Conservation (phyloP, 1,284 basidiomycete species). For the Leccinum subfulvum region DNA sequence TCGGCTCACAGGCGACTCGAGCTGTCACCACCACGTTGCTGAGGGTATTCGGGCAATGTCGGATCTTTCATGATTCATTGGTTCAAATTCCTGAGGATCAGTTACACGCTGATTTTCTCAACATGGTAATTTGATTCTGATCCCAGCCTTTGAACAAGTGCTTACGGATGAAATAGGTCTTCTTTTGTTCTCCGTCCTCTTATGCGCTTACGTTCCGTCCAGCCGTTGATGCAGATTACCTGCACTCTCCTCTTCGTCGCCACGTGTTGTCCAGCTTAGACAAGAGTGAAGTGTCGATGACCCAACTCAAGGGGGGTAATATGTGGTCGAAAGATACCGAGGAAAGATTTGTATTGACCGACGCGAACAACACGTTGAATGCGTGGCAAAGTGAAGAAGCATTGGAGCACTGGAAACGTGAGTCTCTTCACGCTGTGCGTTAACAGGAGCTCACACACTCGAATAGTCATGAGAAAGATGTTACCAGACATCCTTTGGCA, state of each 20-base stretch:
- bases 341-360: slow-evolving; percentile 52
- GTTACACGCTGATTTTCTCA: slow-evolving; percentile 59
- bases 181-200: slow-evolving; percentile 71
- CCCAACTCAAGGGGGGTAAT: slow-evolving; percentile 42
- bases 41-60: slow-evolving; percentile 69
- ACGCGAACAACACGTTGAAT: slow-evolving; percentile 57
- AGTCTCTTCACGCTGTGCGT: slow-evolving; percentile 29
- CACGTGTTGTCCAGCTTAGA: slow-evolving; percentile 46
- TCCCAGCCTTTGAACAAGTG: not conserved
- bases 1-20: slow-evolving; percentile 61
- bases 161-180: slow-evolving; percentile 49
- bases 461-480: slow-evolving; percentile 39
- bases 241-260: slow-evolving; percentile 64
- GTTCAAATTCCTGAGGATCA: slow-evolving; percentile 42
- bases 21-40: slow-evolving; percentile 70
- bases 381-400: slow-evolving; percentile 62
- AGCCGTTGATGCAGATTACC: slow-evolving; percentile 54
- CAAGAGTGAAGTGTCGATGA: slow-evolving; percentile 54
- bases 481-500: slow-evolving; percentile 39
- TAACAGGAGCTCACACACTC: slow-evolving; percentile 9
- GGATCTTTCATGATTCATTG: slow-evolving; percentile 75
- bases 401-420: slow-evolving; percentile 75
- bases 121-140: slow-evolving; percentile 56
- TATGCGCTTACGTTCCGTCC: slow-evolving; percentile 64
- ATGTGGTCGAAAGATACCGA: slow-evolving; percentile 37